Base-by-base conservation (phyloP, 257 asterid genomes). In the Vinca minor region DNA sequence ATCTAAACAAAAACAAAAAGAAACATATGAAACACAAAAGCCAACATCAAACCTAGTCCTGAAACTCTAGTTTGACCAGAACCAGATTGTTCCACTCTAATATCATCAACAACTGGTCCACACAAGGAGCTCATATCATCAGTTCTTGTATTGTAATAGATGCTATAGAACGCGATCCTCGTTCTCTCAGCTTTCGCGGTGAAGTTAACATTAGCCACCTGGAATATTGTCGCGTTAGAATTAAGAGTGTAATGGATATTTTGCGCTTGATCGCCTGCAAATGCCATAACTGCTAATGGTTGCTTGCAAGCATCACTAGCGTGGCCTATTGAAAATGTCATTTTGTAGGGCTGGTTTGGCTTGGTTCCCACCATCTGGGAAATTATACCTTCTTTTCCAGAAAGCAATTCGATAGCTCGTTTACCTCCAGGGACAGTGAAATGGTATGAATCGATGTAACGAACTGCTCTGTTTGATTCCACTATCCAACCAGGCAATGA, bases 401-500 rank as follows among this genome's bases (percentile, higher is more conserved):
- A 92, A 0, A 92, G 83, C 25, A 92, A 53, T 56, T 92, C 98
- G 1, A 89, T 48, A 0, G 98, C 97, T 14, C 98, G 85, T 71
- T 89, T 89, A 39, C 96, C 95, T 59, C 86, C 95, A 0, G 97
- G 98, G 58, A 89, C 77, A 0, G 83, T 64, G 81, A 59, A 92
- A 77, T 89, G 96, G 68, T 81, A 74, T 0, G 91, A 85, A 70
- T 89, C 98, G 4, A 92, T 74, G 78, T 85, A 92, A 3, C 97
- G 91, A 23, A 92, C 94, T 0, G 98, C 97, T 64, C 98, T 59
- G 86, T 89, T 89, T 14, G 98, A 92, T 61, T 92, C 98, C 0
- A 92, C 95, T 23, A 87, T 89, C 98, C 98, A 92, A 34, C 97
- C 97, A 3, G 98, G 98, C 10, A 92, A 78, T 2, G 97, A 83